Base-by-base conservation (phyloP, 2,329 filamentous ascomycete species). In the Pseudohalonectria lignicola region DNA sequence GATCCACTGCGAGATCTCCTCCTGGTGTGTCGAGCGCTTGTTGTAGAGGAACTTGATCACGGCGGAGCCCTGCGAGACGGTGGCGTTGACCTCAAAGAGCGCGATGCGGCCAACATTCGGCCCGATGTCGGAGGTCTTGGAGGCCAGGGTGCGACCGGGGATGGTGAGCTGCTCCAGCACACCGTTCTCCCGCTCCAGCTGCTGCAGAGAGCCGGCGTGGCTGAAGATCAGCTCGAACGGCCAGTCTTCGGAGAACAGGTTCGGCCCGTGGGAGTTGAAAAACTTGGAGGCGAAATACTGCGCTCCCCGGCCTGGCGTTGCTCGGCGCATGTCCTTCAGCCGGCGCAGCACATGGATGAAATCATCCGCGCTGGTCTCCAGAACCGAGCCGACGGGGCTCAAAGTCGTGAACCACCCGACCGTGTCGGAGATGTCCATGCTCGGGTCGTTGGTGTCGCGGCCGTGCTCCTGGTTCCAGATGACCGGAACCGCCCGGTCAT, bases 391-490 rank as follows among this genome's bases (percentile, higher is more conserved):
- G 5, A 76, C 55, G 0, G 74, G 74, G 35, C 65, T 71, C 11
- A 78, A 54, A 0, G 71, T 66, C 2, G 72, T 75, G 44, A 78
- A 76, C 72, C 72, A 77, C 2, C 74, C 74, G 0, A 78, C 71
- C 0, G 73, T 77, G 37, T 72, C 60, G 4, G 66, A 64, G 1
- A 76, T 62, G 50, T 77, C 69, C 11, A 69, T 55, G 13, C 66
- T 63, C 1, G 53, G 50, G 19, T 63, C 63, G 43, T 61, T 61
- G 3, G 57, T 50, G n/a, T 63, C 54, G 13, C 70, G 58, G 13
- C 69, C 69, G 28, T 66, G 61, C 42, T 71, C 68, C 43, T 70
- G 66, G 39, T 67, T 70, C 69, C 69, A 79, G 1, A 78, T 47
- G 1, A 66, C 65, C 0, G 74, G 74, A 0, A 60, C 52, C 1